A percentile compares a stretch with the other conserved stretches of the same genome.
Conservation (phyloP, 257 asterid species). For the Echites panduratus region DNA sequence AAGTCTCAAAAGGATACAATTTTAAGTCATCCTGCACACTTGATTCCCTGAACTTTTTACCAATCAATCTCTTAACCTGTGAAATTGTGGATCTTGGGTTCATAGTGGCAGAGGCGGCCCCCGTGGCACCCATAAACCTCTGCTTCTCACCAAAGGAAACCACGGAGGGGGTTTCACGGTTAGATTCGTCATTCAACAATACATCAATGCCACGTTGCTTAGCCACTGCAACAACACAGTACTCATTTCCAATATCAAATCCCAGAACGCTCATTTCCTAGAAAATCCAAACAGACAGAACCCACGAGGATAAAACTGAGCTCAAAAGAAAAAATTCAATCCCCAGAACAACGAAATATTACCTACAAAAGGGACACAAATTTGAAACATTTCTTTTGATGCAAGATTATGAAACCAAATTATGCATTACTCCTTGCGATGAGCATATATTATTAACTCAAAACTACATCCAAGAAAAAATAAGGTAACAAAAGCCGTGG, state of each 20-base stretch:
- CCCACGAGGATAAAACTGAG: conserved; percentile 15
- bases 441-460: background rate
- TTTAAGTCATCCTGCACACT: conserved; percentile 66
- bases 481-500: background rate
- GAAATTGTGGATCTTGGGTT: conserved; percentile 88
- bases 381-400: background rate
- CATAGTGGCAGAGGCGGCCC: conserved; percentile 91
- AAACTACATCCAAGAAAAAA: background rate
- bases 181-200: conserved; percentile 79
- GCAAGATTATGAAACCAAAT: background rate
- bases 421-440: background rate
- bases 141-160: conserved; percentile 93
- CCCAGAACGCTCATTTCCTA: conserved; percentile 81
- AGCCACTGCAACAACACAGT: conserved; percentile 82
- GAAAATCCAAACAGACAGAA: conserved; percentile 12
- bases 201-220: conserved; percentile 87
- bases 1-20: conserved; percentile 68
- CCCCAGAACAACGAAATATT: conserved; percentile 4
- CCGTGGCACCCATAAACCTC: conserved; percentile 83
- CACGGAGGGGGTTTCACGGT: conserved; percentile 82
- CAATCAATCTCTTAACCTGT: conserved; percentile 87
- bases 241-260: conserved; percentile 91
- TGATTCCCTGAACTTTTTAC: conserved; percentile 53
- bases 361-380: conserved; percentile 6
- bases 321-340: conserved; percentile 15